A percentile compares a stretch with the other conserved stretches of the same genome.
These are phyloP conservation scores for Stemphylium lycopersici DNA, from an alignment of 2,329 filamentous ascomycete genomes.

Conservation along the genomic window DNA sequence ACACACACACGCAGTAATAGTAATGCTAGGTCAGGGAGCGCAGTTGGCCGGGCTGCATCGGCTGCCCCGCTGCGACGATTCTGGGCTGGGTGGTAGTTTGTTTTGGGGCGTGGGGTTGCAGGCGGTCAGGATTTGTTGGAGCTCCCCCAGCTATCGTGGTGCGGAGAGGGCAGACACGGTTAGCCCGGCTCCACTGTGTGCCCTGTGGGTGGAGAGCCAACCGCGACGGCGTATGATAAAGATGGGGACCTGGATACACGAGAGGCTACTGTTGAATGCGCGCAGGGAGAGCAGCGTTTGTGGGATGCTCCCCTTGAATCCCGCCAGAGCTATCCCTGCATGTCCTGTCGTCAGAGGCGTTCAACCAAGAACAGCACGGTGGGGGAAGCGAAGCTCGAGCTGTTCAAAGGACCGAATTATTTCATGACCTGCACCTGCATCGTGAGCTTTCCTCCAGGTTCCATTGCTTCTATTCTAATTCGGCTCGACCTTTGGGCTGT, in stretches of 20 bases:
- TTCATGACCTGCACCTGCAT: conserved; percentile 14
- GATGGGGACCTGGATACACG: conserved; percentile 24
- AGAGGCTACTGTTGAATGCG: conserved; percentile 12
- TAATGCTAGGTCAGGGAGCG: neutral
- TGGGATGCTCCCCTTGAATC: conserved; percentile 5
- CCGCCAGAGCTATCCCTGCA: conserved; percentile 34
- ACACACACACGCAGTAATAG: neutral
- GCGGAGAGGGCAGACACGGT: conserved; percentile 7
- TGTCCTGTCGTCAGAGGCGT: conserved; percentile 32
- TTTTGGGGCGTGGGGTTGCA: conserved; percentile 10
- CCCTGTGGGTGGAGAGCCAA: conserved; percentile 25
- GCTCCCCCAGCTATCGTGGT: conserved; percentile 2
- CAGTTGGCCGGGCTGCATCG: neutral
- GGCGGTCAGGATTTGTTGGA: conserved; percentile 16
- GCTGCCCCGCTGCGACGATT: neutral
- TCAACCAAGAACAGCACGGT: conserved; percentile 21
- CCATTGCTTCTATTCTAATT: conserved; percentile 4
- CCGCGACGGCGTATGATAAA: conserved; percentile 25
- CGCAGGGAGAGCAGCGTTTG: conserved; percentile 13
- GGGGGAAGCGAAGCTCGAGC: conserved; percentile 24
- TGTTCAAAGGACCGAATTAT: conserved; percentile 18
- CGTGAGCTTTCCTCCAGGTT: conserved; percentile 7
- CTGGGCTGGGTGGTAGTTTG: neutral
- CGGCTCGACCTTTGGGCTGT: conserved; percentile 9
- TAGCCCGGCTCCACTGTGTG: conserved; percentile 19